A percentile compares a stretch with the other conserved stretches of the same genome.
These are phyloP conservation scores for Chenopodium berlandieri DNA, from an alignment of 148 eudicot genomes.

Conservation along the genomic window DNA sequence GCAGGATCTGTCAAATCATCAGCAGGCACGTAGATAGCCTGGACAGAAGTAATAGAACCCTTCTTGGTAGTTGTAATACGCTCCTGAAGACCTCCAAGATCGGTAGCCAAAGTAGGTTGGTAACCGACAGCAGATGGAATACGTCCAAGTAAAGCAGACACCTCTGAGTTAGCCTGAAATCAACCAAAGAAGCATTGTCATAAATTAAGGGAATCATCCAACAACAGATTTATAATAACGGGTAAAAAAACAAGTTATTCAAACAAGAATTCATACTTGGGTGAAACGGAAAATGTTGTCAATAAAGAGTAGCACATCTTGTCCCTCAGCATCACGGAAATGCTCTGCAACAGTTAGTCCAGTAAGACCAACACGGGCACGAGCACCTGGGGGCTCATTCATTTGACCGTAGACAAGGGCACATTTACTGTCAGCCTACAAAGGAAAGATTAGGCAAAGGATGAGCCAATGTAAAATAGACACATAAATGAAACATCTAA, in stretches of 20 bases:
- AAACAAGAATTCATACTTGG: constrained; percentile 48
- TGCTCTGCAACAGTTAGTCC: constrained; percentile 92
- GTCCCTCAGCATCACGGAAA: constrained; percentile 96
- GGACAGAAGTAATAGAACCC: constrained; percentile 96
- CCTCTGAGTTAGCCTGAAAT: constrained; percentile 89
- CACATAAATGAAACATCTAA: not conserved
- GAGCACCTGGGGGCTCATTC: constrained; percentile 99
- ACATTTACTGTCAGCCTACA: constrained; percentile 85
- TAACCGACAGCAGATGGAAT: constrained; percentile 99
- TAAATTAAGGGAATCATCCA: not conserved
- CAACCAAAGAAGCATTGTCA: constrained; percentile 39
- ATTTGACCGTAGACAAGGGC: constrained; percentile 98
- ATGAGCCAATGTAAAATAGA: not conserved
- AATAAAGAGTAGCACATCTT: constrained; percentile 94
- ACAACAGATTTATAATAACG: not conserved
- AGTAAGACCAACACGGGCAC: constrained; percentile 98
- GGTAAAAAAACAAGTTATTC: not conserved
- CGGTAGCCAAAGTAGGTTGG: constrained; percentile 97
- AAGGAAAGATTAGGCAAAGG: not conserved
- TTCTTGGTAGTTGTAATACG: constrained; percentile 97
- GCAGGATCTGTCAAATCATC: constrained; percentile 94
- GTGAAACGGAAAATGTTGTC: constrained; percentile 98
- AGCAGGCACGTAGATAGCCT: constrained; percentile 96
- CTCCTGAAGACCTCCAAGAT: constrained; percentile 99
- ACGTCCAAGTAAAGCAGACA: constrained; percentile 99